These are phyloP conservation scores for Amorphotheca resinae DNA, from an alignment of 495 filamentous ascomycete genomes.

Conservation along the genomic window DNA sequence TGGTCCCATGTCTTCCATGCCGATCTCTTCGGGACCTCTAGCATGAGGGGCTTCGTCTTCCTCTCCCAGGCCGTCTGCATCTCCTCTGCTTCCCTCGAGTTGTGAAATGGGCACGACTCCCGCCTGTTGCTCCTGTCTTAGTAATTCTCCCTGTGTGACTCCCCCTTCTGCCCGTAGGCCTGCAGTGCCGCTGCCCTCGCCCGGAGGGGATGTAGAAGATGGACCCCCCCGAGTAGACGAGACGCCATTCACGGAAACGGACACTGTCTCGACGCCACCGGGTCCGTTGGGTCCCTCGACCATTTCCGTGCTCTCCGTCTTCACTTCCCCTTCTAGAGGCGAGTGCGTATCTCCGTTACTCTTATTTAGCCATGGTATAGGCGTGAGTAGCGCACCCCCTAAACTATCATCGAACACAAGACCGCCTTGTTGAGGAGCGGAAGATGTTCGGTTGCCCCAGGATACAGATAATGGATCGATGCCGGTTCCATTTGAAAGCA, in stretches of 20 bases:
- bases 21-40: slow-evolving; percentile 68
- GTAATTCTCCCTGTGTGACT: slow-evolving; percentile 64
- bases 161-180: slow-evolving; percentile 32
- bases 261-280: slow-evolving; percentile 59
- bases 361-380: slow-evolving; percentile 70
- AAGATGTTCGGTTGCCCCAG: slow-evolving; percentile 25
- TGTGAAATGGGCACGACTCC: slow-evolving; percentile 47
- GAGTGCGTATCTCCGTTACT: slow-evolving; percentile 14
- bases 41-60: slow-evolving; percentile 66
- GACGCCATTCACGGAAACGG: slow-evolving; percentile 53
- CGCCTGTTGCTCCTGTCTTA: slow-evolving; percentile 68
- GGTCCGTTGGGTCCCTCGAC: slow-evolving; percentile 61
- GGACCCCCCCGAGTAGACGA: slow-evolving; percentile 26
- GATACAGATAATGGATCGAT: slow-evolving; percentile 19
- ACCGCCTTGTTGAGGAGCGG: slow-evolving; percentile 9
- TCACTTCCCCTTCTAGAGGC: slow-evolving; percentile 39
- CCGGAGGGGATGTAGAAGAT: slow-evolving; percentile 13
- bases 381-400: slow-evolving; percentile 83
- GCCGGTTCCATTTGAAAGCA: slow-evolving; percentile 22
- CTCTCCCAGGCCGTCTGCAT: slow-evolving; percentile 25
- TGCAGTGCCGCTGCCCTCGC: background rate
- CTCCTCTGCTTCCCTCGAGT: slow-evolving; percentile 14
- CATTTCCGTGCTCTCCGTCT: slow-evolving; percentile 53
- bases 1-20: slow-evolving; percentile 75
- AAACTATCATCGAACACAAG: slow-evolving; percentile 78